Evolutionary conservation across 352 stramenopile species (phyloP).

Genomic region (Pythium aquatile): DNA sequence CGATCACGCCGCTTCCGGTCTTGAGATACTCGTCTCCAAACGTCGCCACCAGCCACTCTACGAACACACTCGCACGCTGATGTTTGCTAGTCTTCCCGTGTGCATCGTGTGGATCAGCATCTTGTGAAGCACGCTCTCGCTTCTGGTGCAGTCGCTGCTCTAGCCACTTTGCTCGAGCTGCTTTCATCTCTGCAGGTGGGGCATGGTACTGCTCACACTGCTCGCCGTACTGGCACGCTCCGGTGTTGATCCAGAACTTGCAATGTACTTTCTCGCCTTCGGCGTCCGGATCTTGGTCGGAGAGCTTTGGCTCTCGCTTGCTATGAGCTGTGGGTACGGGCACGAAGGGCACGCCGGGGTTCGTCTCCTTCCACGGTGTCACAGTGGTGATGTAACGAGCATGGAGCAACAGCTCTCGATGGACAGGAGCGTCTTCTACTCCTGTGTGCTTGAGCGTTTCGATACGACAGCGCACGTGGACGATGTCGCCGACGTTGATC

Average conservation of each 20-base stretch:
- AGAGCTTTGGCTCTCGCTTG: not conserved
- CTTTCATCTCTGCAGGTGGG: constrained; percentile 42
- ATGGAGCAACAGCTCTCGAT: constrained; percentile 19
- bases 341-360: constrained; percentile 55
- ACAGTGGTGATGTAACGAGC: constrained; percentile 26
- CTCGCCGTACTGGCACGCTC: constrained; percentile 61
- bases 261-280: constrained; percentile 33
- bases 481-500: constrained; percentile 68
- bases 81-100: constrained; percentile 74
- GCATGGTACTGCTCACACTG: constrained; percentile 69
- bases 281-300: not conserved
- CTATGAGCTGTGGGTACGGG: constrained; percentile 44
- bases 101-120: constrained; percentile 61
- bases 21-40: constrained; percentile 56
- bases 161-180: constrained; percentile 56
- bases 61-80: constrained; percentile 67
- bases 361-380: constrained; percentile 49
- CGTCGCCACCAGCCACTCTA: constrained; percentile 71
- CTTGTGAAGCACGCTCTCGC: constrained; percentile 47
- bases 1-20: constrained; percentile 60
- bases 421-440: not conserved
- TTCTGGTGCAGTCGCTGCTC: constrained; percentile 60
- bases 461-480: constrained; percentile 57
- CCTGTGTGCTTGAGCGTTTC: constrained; percentile 33
- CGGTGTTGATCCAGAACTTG: constrained; percentile 87